Conservation (phyloP, 106 monocot genomes). For the Dendrobium huoshanense region DNA sequence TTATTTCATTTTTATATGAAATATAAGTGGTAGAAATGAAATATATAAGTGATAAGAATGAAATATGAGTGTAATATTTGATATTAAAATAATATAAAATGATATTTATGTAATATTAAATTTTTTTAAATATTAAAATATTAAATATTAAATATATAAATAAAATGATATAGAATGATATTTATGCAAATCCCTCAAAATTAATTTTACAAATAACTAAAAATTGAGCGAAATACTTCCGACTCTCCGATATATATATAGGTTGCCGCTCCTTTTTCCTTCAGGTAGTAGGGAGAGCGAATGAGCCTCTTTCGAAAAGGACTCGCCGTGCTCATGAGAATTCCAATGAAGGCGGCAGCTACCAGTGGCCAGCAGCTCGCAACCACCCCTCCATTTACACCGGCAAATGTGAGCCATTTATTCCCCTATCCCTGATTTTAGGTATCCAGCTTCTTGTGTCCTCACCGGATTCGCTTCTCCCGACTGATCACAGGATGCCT, state of each 20-base stretch:
- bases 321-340: slow-evolving; percentile 48
- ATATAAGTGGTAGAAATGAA: too few species aligned
- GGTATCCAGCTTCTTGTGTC: not conserved
- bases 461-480: not conserved
- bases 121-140: too few species aligned
- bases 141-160: too few species aligned
- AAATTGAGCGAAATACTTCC: not conserved
- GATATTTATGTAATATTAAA: too few species aligned
- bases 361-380: not conserved
- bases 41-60: too few species aligned
- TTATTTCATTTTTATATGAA: too few species aligned
- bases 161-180: too few species aligned
- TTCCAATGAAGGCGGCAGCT: slow-evolving; percentile 31
- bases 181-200: too few species aligned
- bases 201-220: too few species aligned
- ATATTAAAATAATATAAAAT: too few species aligned
- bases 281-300: slow-evolving; percentile 44
- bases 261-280: not conserved
- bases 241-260: not conserved
- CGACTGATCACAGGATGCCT: not conserved
- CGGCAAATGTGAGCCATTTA: not conserved
- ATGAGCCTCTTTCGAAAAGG: slow-evolving; percentile 37
- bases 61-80: too few species aligned
- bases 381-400: slow-evolving; percentile 4
- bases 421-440: not conserved